Evolutionary conservation across 2,329 filamentous ascomycete genomes (phyloP), one percentile per base, ranked within the genome.

Genomic region (Trichophyton schoenleinii): DNA sequence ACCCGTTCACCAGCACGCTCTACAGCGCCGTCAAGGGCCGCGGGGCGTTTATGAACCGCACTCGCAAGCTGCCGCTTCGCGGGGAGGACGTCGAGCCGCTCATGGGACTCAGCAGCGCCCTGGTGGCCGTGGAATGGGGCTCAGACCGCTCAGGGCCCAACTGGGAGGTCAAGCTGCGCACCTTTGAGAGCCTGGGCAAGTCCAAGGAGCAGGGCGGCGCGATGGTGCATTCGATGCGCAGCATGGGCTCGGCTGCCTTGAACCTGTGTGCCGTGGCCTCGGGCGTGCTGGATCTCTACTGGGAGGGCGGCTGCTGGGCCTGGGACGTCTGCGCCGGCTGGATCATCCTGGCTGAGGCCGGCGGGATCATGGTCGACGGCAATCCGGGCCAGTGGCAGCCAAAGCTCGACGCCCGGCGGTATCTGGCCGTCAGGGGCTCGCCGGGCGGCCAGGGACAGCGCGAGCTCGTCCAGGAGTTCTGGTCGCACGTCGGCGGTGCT

Each of bases 301-400:
- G 83, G 83, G 83, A 86, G 67, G 82, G 80, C 1, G 83, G 83
- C 0, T 84, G 81, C 67, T 86, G 82, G 83, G 81, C 81, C 6
- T 86, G 83, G 83, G 83, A 86, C 74, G 82, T 86, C 8, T 84
- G 81, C 67, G 83, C 83, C 3, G 83, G 80, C 0, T 85, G 82
- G 83, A 78, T 83, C 1, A 80, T 86, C 59, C 67, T 86, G 48
- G 76, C 75, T 25, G 83, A 86, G 70, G 81, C 83, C 0, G 83
- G 83, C 0, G 83, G 83, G 0, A 75, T 79, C 22, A 75, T 86
- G 62, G 82, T 81, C 11, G 82, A 83, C 68, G 81, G 79, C 1
- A 84, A 83, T 66, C 77, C 79, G 3, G 81, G 80, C 0, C 77
- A 78, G 59, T 85, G 82, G 83, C 70, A 81, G 52, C 77, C 80